Conservation (phyloP, 1,284 basidiomycete species). For the Mycena citricolor region DNA sequence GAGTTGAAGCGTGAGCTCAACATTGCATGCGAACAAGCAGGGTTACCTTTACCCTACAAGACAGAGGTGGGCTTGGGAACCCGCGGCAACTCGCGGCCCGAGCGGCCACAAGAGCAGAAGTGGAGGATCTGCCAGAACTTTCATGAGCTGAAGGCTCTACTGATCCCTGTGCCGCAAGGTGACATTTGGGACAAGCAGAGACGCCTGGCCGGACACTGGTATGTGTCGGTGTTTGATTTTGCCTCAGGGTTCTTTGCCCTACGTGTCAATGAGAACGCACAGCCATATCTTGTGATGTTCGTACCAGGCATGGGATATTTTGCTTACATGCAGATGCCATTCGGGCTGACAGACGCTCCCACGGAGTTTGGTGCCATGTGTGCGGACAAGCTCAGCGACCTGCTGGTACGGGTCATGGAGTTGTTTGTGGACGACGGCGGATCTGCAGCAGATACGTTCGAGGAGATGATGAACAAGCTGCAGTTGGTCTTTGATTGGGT, state of each 20-base stretch:
- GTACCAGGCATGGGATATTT: conserved; percentile 40
- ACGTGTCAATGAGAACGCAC: conserved; percentile 27
- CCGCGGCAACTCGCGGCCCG: neutral
- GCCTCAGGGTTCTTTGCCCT: conserved; percentile 34
- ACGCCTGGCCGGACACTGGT: conserved; percentile 32
- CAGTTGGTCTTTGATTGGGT: conserved; percentile 24
- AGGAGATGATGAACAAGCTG: conserved; percentile 25
- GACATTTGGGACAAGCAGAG: conserved; percentile 37
- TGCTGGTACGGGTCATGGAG: conserved; percentile 25
- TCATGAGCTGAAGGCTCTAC: conserved; percentile 22
- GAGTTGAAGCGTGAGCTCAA: conserved; percentile 13
- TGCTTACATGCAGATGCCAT: conserved; percentile 37
- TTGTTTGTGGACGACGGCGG: conserved; percentile 36
- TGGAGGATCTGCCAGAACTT: conserved; percentile 39
- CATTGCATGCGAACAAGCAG: conserved; percentile 20
- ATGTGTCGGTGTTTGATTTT: conserved; percentile 33
- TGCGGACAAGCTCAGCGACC: conserved; percentile 2
- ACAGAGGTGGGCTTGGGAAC: conserved; percentile 2
- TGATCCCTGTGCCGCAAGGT: conserved; percentile 33
- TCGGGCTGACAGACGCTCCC: conserved; percentile 42
- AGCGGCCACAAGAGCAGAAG: conserved; percentile 20
- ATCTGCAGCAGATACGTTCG: conserved; percentile 28
- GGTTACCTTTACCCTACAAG: conserved; percentile 22
- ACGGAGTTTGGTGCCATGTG: conserved; percentile 34
- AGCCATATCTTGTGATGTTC: conserved; percentile 39